phyloP scores from a whole-genome alignment of 352 stramenopile genomes.

The Phytophthora pistaciae region DNA sequence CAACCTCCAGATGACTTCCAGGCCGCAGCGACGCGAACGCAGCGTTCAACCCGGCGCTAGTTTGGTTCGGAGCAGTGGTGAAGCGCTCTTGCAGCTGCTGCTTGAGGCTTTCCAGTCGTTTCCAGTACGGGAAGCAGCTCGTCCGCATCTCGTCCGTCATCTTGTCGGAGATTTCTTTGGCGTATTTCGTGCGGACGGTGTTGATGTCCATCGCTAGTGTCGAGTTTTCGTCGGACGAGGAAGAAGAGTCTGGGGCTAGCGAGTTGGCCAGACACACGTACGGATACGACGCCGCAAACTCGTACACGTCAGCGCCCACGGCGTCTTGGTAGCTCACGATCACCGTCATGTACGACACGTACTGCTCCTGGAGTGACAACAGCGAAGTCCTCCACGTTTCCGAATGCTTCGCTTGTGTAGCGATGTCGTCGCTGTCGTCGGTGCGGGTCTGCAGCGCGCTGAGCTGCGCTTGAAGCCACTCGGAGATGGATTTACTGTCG shows the following conservation, averaged over 20 bases:
- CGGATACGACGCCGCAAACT: conserved; percentile 58
- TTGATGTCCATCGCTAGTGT: conserved; percentile 35
- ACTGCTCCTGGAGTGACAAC: conserved; percentile 40
- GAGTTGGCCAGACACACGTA: conserved; percentile 42
- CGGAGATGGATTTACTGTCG: conserved; percentile 38
- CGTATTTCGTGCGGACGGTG: conserved; percentile 49
- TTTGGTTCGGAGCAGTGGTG: conserved; percentile 7
- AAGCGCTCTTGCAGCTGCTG: conserved; percentile 42
- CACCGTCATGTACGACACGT: conserved; percentile 33
- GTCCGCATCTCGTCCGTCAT: conserved; percentile 54
- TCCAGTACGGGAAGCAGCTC: conserved; percentile 59
- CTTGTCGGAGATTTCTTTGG: conserved; percentile 56
- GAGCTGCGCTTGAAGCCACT: conserved; percentile 46
- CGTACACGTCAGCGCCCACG: conserved; percentile 49
- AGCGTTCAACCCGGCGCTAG: conserved; percentile 8
- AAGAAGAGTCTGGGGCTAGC: conserved; percentile 6
- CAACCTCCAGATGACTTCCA: conserved; percentile 4
- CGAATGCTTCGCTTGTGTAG: conserved; percentile 12
- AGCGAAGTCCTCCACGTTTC: conserved; percentile 19
- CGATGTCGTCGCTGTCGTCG: background rate
- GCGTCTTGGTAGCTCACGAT: conserved; percentile 49
- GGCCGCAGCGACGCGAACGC: conserved; percentile 10
- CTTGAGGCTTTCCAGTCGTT: conserved; percentile 45
- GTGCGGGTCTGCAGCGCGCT: background rate
- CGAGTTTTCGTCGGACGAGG: conserved; percentile 9